Percentiles rank a stretch among this genome's conserved stretches.
Evolutionary conservation across 176 grass and related monocot species (phyloP).

Genomic region (Tillandsia leiboldiana): DNA sequence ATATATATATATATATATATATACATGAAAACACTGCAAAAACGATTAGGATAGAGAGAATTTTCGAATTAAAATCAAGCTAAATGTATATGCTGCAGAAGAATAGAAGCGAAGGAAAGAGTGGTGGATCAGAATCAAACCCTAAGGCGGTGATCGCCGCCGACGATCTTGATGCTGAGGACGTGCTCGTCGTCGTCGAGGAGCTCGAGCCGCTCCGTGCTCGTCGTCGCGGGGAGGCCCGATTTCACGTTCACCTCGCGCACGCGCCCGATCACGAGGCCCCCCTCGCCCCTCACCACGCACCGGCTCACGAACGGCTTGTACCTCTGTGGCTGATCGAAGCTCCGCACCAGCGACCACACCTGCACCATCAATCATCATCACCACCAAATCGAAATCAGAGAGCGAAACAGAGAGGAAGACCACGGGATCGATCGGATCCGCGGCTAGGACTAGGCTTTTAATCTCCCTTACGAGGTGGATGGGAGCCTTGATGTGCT

Average conservation of each 20-base stretch:
- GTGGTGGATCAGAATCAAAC: neutral
- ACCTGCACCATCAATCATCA: neutral
- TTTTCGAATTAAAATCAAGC: too few relatives aligned
- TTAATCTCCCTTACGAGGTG: slow-evolving; percentile 43
- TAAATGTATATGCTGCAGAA: too few relatives aligned
- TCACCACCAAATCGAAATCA: neutral
- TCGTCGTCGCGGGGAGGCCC: slow-evolving; percentile 15
- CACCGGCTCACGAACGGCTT: neutral
- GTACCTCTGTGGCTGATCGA: neutral
- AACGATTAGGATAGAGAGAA: too few relatives aligned
- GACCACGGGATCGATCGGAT: neutral
- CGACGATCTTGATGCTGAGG: slow-evolving; percentile 19
- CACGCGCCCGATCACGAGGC: neutral
- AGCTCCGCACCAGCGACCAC: neutral
- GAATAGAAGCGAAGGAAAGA: neutral
- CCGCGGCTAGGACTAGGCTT: too few relatives aligned
- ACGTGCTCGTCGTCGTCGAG: slow-evolving; percentile 24
- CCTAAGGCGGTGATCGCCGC: slow-evolving; percentile 16
- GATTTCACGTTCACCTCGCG: neutral
- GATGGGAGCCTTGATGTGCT: slow-evolving; percentile 82
- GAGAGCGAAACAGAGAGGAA: neutral
- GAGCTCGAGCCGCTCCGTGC: slow-evolving; percentile 24
- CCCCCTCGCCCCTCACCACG: neutral
- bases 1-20: too few relatives aligned
- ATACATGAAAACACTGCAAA: too few relatives aligned